Base-by-base conservation (phyloP, 495 filamentous ascomycete genomes). In the Penicillium waksmanii region DNA sequence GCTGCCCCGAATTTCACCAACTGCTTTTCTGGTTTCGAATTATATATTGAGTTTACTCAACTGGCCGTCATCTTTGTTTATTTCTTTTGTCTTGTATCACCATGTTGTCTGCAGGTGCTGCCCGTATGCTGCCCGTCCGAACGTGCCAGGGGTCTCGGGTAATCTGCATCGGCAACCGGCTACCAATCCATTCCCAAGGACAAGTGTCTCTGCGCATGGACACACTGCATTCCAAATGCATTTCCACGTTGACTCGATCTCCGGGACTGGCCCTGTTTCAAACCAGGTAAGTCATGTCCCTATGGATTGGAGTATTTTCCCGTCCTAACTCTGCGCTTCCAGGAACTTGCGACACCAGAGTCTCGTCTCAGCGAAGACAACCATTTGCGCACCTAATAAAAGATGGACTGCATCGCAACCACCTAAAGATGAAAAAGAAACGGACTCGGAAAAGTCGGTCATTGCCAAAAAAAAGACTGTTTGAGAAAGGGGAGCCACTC, bases 91-190 rank as follows among this genome's bases (percentile, higher is more conserved):
- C 49, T 19, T 47, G 53, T 61, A 50, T 36, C 53, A 62, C 53
- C 52, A 70, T 70, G 67, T 50, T 68, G 27, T 48, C 55, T 44
- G 19, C 40, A 27, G 47, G 54, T 15, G 62, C 53, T 36, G 51
- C 17, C 15, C 58, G 61, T 33, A 36, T 52, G 56, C 19, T 63
- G 44, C 49, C 47, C 47, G 33, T 64, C n/a, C 60, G 61, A 25
- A 58, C 56, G n/a, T 35, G 40, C 33, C 56, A 56, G 31, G 48
- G 51, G 23, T 53, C 51, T 15, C 57, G 40, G 31, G 13, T 50
- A 2, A 21, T 57, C 35, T 23, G 40, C 13, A 46, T 34, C 11
- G 56, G 31, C 31, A 21, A 58, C 6, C 49, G 33, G 11, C 21
- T 52, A 33, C 9, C 42, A n/a, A 44, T 43, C n/a, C 60, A 55